A percentile compares a stretch with the other conserved stretches of the same genome.
phyloP scores from a whole-genome alignment of 73 alveolate genomes.

The Paramecium sexaurelia region DNA sequence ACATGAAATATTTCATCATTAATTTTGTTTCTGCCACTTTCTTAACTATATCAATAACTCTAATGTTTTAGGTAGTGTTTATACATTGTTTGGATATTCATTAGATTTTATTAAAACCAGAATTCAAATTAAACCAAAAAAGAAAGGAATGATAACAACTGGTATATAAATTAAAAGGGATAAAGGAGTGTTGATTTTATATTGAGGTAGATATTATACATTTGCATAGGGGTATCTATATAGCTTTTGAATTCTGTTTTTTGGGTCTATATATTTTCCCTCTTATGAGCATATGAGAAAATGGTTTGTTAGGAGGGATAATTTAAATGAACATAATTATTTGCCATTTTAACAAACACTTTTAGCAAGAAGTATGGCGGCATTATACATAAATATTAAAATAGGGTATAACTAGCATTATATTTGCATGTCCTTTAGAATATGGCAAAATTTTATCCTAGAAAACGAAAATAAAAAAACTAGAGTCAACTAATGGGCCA shows the following conservation, averaged over 20 bases:
- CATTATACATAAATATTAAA: neutral
- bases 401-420: neutral
- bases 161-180: neutral
- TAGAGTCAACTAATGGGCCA: neutral
- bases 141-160: neutral
- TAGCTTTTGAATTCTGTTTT: neutral
- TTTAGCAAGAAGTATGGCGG: neutral
- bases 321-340: neutral
- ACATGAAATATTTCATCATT: neutral
- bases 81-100: neutral
- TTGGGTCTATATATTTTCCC: neutral
- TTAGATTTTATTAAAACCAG: conserved; percentile 36
- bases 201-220: neutral
- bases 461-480: neutral
- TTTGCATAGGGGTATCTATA: neutral
- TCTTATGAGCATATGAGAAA: neutral
- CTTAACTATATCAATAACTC: neutral
- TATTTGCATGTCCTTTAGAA: neutral
- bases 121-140: neutral
- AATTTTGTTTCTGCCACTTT: neutral
- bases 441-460: conserved; percentile 13
- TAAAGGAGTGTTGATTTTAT: neutral
- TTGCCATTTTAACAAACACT: conserved; percentile 5
- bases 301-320: neutral
- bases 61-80: neutral